Percentiles rank a stretch among this genome's conserved stretches.
Conservation (phyloP, 139 green algal species). For the Pseudopediastrum boryanum region DNA sequence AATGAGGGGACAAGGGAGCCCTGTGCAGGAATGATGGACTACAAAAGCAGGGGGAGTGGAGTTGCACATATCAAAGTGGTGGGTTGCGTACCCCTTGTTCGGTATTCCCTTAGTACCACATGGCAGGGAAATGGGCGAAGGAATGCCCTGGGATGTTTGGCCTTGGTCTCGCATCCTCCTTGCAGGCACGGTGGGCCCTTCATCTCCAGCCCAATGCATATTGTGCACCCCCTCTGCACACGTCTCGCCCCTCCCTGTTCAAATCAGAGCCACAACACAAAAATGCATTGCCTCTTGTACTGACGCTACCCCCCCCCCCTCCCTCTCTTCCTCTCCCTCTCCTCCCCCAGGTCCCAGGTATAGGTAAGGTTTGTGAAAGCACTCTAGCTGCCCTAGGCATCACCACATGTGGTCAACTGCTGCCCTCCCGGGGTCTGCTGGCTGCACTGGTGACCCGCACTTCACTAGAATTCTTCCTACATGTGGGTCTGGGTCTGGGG, state of each 20-base stretch:
- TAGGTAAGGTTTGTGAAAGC: constrained; percentile 83
- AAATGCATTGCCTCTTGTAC: background rate
- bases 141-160: background rate
- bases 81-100: background rate
- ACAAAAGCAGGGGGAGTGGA: background rate
- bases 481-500: constrained; percentile 65
- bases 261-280: background rate
- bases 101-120: background rate
- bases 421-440: constrained; percentile 63
- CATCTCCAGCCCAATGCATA: background rate
- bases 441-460: constrained; percentile 66
- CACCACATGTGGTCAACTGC: constrained; percentile 61
- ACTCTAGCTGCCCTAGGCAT: constrained; percentile 66
- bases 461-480: constrained; percentile 68
- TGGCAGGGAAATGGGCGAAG: background rate
- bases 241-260: background rate
- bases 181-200: too few relatives aligned
- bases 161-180: too few relatives aligned
- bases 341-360: constrained; percentile 62
- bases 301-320: background rate
- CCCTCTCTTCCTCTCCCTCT: background rate
- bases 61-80: background rate
- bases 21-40: background rate
- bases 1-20: background rate
- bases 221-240: background rate